These are phyloP conservation scores for Sabuloglossum arenarium DNA, from an alignment of 495 filamentous ascomycete genomes.

Conservation along the genomic window DNA sequence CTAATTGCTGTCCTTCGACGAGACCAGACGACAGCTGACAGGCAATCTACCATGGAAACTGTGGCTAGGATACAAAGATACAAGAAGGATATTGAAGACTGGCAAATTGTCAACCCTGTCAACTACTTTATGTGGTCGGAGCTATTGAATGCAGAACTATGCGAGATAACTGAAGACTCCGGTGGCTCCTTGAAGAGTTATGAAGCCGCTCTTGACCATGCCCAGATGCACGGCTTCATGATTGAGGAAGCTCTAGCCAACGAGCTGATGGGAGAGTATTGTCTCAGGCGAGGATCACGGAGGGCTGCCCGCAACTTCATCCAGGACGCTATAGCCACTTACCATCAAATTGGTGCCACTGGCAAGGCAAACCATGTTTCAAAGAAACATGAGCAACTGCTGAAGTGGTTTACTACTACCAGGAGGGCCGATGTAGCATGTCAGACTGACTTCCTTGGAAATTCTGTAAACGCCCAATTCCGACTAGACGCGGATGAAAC, in stretches of 20 bases:
- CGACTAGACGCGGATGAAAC: constrained; percentile 31
- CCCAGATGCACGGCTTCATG: constrained; percentile 50
- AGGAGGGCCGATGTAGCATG: constrained; percentile 46
- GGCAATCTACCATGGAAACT: constrained; percentile 29
- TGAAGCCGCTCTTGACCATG: constrained; percentile 63
- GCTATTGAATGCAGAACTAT: constrained; percentile 50
- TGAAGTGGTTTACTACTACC: constrained; percentile 40
- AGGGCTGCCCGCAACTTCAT: constrained; percentile 52
- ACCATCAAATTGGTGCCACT: constrained; percentile 48
- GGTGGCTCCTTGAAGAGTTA: constrained; percentile 40
- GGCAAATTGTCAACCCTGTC: constrained; percentile 43
- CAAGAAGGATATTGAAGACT: constrained; percentile 45
- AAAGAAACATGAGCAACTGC: constrained; percentile 47
- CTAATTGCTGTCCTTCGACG: constrained; percentile 41
- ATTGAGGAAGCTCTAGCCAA: constrained; percentile 66
- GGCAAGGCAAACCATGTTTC: constrained; percentile 54
- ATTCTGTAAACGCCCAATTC: constrained; percentile 32
- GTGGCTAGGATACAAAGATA: constrained; percentile 22
- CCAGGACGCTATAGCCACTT: constrained; percentile 51
- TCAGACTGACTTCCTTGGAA: constrained; percentile 50
- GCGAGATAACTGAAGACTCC: constrained; percentile 41
- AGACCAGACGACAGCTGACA: constrained; percentile 25
- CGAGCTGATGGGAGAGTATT: constrained; percentile 57
- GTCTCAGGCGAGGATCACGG: constrained; percentile 46
- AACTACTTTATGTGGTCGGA: constrained; percentile 67